Evolutionary conservation across 2,329 filamentous ascomycete species (phyloP).

Genomic region (Exophiala lecanii-corni): DNA sequence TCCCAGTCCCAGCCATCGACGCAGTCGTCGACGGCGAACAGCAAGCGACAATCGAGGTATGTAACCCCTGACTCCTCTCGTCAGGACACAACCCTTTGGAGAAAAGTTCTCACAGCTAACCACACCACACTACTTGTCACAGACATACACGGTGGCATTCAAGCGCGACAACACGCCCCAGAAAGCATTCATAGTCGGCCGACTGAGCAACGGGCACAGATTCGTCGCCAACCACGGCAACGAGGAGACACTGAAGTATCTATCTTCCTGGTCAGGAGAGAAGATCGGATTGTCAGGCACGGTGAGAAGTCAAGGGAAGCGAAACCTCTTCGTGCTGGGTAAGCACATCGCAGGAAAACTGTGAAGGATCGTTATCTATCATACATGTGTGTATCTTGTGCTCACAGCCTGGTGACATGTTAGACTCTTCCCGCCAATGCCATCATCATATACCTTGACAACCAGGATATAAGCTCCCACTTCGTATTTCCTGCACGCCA

Average conservation of each 20-base stretch:
- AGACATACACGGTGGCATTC: conserved; percentile 61
- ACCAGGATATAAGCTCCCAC: too few species aligned
- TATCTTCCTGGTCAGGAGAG: conserved; percentile 43
- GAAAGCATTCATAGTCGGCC: conserved; percentile 50
- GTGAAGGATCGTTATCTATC: conserved; percentile 8
- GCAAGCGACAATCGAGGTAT: conserved; percentile 51
- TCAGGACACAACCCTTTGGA: background rate
- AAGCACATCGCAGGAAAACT: conserved; percentile 14
- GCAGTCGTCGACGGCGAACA: conserved; percentile 42
- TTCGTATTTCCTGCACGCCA: too few species aligned
- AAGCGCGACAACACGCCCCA: conserved; percentile 46
- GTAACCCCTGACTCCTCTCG: conserved; percentile 6
- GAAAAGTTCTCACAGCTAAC: too few species aligned
- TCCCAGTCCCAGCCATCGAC: conserved; percentile 38
- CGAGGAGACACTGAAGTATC: conserved; percentile 42
- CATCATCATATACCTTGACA: too few species aligned
- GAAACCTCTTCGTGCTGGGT: conserved; percentile 37
- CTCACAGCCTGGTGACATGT: too few species aligned
- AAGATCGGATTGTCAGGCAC: conserved; percentile 47
- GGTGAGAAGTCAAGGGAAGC: conserved; percentile 37
- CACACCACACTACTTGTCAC: background rate
- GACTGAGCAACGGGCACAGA: conserved; percentile 45
- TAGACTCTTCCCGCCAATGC: too few species aligned
- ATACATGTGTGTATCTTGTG: too few species aligned
- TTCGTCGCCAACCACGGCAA: conserved; percentile 57